phyloP scores from a whole-genome alignment of 2,329 filamentous ascomycete species.

The Ilyonectria sp. region DNA sequence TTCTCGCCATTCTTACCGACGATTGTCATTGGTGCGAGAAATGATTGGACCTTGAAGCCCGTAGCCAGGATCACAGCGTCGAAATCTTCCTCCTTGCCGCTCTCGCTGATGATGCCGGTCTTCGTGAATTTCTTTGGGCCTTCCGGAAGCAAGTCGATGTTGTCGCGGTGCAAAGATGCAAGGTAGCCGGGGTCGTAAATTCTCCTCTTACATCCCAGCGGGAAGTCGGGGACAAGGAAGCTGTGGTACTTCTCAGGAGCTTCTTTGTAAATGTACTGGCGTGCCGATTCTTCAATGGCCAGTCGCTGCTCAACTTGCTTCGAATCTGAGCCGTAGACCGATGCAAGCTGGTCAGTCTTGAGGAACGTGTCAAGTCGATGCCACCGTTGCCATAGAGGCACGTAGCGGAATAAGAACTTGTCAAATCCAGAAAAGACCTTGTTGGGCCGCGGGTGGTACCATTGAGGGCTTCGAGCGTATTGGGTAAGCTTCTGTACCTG shows the following conservation, averaged over 20 bases:
- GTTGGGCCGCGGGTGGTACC: constrained; percentile 42
- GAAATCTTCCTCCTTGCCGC: constrained; percentile 26
- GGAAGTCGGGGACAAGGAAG: constrained; percentile 46
- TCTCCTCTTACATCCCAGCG: constrained; percentile 50
- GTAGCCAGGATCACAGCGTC: constrained; percentile 48
- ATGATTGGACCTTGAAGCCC: constrained; percentile 45
- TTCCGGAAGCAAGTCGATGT: constrained; percentile 3
- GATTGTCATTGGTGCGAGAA: constrained; percentile 48
- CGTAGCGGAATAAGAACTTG: constrained; percentile 42
- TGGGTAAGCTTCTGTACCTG: constrained; percentile 43
- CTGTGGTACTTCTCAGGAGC: constrained; percentile 46
- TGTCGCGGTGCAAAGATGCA: constrained; percentile 20
- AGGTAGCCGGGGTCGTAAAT: constrained; percentile 51
- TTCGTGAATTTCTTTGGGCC: constrained; percentile 29
- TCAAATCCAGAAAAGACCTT: constrained; percentile 21
- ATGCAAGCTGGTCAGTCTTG: constrained; percentile 40
- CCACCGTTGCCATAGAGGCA: constrained; percentile 41
- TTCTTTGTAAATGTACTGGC: constrained; percentile 38
- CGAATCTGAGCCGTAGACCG: constrained; percentile 30
- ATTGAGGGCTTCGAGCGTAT: constrained; percentile 47
- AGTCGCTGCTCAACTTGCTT: constrained; percentile 18
- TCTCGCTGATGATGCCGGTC: constrained; percentile 39
- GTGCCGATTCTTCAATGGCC: constrained; percentile 18
- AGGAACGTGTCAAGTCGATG: constrained; percentile 36
- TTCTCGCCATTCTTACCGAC: constrained; percentile 39